Base-by-base conservation (phyloP, 192 early-diverging fungal species). In the Phycomyces blakesleeanus region DNA sequence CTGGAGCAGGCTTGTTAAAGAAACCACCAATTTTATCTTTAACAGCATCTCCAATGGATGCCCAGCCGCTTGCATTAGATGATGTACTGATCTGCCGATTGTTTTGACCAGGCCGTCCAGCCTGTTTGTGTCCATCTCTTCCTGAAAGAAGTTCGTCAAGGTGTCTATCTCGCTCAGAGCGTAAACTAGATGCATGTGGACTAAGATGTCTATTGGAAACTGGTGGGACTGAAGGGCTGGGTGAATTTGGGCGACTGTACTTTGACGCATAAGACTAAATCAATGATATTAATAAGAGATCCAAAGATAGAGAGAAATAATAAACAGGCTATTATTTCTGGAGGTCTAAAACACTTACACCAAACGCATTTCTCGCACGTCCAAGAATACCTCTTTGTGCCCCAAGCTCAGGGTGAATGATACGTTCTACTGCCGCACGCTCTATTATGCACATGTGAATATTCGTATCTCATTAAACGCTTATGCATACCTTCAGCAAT, bases 401-500 rank as follows among this genome's bases (percentile, higher is more conserved):
- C 55, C 15, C 64, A 44, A 20, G 52, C 50, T 11, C 54, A 25
- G 55, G 52, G 52, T 25, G 55, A 56, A 26, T 44, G 29, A 7
- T 66, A 15, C 39, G 54, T 44, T 66, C 54, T 55, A 9, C 54
- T 56, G 52, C 54, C 24, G 12, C 44, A 55, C n/a, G 41, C 26
- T 50, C 64, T 57, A 47, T 47, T 6, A 47, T 47, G 18, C 2
- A 1, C 29, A 29, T 64, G 21, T 57, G 44, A 50, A 39, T 22
- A 15, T 14, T 12, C 29, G 11, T 1, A 54, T 18, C 29, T 21
- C 0, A 14, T 11, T 1, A 5, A n/a, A 20, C 21, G 29, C 7
- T 34, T 54, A 40, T 34, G 10, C 25, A 25, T 66, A 72, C 71
- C 71, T 53, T 72, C 59, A 12, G 63, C 25, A 37, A 76, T 63